Conservation (phyloP, 2,329 filamentous ascomycete species). For the Aspergillus sp. region DNA sequence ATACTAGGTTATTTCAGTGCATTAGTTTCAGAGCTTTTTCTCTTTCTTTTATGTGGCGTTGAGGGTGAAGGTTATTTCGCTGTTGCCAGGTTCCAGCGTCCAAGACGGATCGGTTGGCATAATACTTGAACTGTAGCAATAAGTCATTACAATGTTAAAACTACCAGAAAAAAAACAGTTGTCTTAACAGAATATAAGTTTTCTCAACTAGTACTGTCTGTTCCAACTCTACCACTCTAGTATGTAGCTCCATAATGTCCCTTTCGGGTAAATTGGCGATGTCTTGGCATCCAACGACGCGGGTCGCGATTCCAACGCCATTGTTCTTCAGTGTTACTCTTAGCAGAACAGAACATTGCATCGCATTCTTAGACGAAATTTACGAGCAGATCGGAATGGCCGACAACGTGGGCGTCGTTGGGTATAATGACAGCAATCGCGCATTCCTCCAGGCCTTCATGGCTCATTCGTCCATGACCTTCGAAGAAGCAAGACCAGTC, state of each 20-base stretch:
- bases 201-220: too few species aligned
- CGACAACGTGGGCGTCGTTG: constrained; percentile 10
- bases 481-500: constrained; percentile 62
- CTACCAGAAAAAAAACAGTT: too few species aligned
- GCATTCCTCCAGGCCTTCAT: constrained; percentile 88
- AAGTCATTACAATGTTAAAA: too few species aligned
- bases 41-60: constrained; percentile 14
- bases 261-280: too few species aligned
- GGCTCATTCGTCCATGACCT: constrained; percentile 67
- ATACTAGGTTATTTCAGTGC: constrained; percentile 39
- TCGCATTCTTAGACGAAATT: background rate
- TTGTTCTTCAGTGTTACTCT: background rate
- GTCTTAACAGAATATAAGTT: too few species aligned
- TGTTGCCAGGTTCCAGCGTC: too few species aligned
- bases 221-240: too few species aligned
- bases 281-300: constrained; percentile 8
- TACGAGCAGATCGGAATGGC: constrained; percentile 6
- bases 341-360: too few species aligned
- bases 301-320: constrained; percentile 10
- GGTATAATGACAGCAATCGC: constrained; percentile 61
- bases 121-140: too few species aligned
- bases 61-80: constrained; percentile 4
- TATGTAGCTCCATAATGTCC: too few species aligned
- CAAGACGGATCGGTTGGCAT: too few species aligned
- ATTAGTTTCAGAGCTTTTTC: background rate